phyloP scores from a whole-genome alignment of 345 rosid species.

The Erysimum cheiranthoides region DNA sequence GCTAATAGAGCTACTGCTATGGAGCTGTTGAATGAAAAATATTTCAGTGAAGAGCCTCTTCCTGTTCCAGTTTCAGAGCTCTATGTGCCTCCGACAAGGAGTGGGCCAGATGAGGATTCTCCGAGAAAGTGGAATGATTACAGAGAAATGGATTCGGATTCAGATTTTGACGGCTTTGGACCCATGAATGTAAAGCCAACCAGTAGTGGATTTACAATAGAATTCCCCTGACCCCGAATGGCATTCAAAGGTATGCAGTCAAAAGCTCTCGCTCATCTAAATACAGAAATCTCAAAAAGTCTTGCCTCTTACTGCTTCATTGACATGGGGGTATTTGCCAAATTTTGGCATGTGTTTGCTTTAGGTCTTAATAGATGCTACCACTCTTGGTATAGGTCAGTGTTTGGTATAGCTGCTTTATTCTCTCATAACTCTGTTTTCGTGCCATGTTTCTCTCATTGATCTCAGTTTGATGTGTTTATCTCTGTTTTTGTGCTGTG shows the following conservation, averaged over 20 bases:
- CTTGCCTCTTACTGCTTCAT: conserved; percentile 12
- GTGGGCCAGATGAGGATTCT: conserved; percentile 65
- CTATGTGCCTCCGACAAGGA: conserved; percentile 61
- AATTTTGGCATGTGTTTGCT: background rate
- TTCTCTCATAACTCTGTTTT: conserved; percentile 2
- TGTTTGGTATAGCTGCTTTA: background rate
- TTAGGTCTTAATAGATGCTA: conserved; percentile 4
- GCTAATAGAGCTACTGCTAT: conserved; percentile 69
- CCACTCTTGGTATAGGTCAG: background rate
- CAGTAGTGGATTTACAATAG: conserved; percentile 66
- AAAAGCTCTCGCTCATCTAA: background rate
- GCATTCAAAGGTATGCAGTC: conserved; percentile 31
- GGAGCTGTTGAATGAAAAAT: conserved; percentile 78
- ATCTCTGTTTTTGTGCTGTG: background rate
- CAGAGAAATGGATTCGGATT: conserved; percentile 60
- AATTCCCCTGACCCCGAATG: conserved; percentile 51
- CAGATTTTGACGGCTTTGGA: conserved; percentile 69
- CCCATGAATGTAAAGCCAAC: conserved; percentile 57
- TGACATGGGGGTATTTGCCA: background rate
- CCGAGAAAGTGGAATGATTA: conserved; percentile 53
- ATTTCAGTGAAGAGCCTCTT: conserved; percentile 74
- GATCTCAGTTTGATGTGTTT: conserved; percentile 9
- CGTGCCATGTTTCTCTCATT: background rate
- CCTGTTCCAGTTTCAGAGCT: conserved; percentile 74
- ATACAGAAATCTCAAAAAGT: background rate